A percentile compares a stretch with the other conserved stretches of the same genome.
These are phyloP conservation scores for Tuber magnatum DNA, from an alignment of 495 filamentous ascomycete species.

Conservation along the genomic window DNA sequence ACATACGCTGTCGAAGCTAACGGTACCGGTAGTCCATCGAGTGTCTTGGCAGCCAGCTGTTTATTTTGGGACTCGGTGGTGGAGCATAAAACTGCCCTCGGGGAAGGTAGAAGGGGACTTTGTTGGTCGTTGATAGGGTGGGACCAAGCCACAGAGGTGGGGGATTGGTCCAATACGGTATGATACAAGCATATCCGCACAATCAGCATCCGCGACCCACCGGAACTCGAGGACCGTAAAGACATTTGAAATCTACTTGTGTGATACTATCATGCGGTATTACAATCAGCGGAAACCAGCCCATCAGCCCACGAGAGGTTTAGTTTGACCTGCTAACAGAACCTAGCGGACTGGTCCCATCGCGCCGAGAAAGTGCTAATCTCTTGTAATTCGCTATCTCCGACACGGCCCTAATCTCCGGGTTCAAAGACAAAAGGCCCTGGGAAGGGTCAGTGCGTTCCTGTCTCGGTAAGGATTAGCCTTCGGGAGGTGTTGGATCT, in stretches of 20 bases:
- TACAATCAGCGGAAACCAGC: not conserved
- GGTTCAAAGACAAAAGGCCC: too few species aligned
- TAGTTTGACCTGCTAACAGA: not conserved
- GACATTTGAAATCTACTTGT: not conserved
- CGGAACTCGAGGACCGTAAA: not conserved
- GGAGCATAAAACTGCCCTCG: not conserved
- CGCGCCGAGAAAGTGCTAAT: not conserved
- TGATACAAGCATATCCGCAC: not conserved
- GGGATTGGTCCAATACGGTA: not conserved
- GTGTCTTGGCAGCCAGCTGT: not conserved
- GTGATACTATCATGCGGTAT: not conserved
- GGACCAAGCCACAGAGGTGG: not conserved
- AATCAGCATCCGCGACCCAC: not conserved
- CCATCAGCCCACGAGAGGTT: not conserved
- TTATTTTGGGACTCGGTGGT: not conserved
- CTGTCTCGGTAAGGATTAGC: too few species aligned
- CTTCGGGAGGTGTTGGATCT: too few species aligned
- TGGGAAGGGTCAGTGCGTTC: too few species aligned
- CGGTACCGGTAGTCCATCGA: not conserved
- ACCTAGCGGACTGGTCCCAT: not conserved
- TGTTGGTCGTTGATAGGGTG: not conserved
- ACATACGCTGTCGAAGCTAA: not conserved
- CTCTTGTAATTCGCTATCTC: too few species aligned
- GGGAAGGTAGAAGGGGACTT: not conserved
- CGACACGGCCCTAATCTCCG: too few species aligned